phyloP scores from a whole-genome alignment of 2,329 filamentous ascomycete genomes.

The Teratosphaeria destructans region DNA sequence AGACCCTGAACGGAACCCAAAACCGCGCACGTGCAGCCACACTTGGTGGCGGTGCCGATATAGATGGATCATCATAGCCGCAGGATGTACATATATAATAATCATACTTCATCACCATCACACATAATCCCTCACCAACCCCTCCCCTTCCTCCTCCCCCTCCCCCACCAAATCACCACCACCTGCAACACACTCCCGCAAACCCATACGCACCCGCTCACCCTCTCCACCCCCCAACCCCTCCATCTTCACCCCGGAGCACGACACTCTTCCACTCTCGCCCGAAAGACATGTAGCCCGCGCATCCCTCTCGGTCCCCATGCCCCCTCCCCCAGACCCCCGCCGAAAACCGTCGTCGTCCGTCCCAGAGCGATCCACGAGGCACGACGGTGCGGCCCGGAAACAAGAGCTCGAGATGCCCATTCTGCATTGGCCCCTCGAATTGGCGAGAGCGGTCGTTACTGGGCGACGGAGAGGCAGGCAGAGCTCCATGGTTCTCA shows the following conservation, averaged over 20 bases:
- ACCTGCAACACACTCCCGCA: conserved; percentile 16
- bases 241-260: conserved; percentile 24
- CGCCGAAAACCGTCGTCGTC: background rate
- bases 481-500: background rate
- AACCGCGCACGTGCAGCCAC: too few relatives aligned
- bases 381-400: background rate
- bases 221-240: conserved; percentile 39
- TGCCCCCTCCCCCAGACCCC: too few relatives aligned
- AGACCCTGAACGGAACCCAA: background rate
- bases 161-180: conserved; percentile 9
- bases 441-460: background rate
- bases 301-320: conserved; percentile 3
- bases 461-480: background rate
- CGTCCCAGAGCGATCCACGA: background rate
- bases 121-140: background rate
- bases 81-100: too few relatives aligned
- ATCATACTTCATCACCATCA: background rate
- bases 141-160: conserved; percentile 21
- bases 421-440: background rate
- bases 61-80: too few relatives aligned
- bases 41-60: background rate
- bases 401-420: background rate
- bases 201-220: conserved; percentile 38
- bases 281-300: background rate
- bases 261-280: background rate